These are phyloP conservation scores for Kockovaella imperatae DNA, from an alignment of 768 basidiomycete genomes.

Conservation along the genomic window DNA sequence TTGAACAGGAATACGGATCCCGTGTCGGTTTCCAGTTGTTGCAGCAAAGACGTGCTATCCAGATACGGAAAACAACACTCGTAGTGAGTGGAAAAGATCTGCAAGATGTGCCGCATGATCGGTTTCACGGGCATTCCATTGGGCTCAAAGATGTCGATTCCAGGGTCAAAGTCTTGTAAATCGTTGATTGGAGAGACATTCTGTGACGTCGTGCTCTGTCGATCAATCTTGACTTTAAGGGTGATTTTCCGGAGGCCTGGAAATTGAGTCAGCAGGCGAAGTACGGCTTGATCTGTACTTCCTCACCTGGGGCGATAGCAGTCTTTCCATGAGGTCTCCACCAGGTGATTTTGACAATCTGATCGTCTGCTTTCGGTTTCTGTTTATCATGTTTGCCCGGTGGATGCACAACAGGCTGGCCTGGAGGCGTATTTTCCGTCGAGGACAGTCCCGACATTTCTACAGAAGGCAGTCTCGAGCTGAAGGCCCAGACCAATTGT, in stretches of 20 bases:
- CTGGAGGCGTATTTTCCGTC: constrained; percentile 10
- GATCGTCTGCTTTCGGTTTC: constrained; percentile 5
- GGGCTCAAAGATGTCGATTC: constrained; percentile 11
- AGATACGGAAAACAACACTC: constrained; percentile 30
- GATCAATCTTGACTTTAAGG: constrained; percentile 19
- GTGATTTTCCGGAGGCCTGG: constrained; percentile 23
- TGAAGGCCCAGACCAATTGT: constrained; percentile 16
- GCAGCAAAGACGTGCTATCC: constrained; percentile 4
- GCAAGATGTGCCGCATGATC: constrained; percentile 21
- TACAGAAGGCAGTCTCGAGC: constrained; percentile 13
- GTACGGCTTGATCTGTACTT: too few species aligned
- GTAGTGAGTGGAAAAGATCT: constrained; percentile 24
- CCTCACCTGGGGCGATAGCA: constrained; percentile 15
- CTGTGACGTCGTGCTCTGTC: constrained; percentile 9
- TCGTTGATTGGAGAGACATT: constrained; percentile 7
- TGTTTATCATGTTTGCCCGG: neutral
- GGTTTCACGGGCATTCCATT: constrained; percentile 11
- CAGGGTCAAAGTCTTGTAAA: too few species aligned
- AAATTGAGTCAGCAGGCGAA: neutral
- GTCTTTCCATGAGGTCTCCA: constrained; percentile 31
- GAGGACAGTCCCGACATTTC: too few species aligned
- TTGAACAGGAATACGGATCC: constrained; percentile 20
- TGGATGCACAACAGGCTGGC: constrained; percentile 1
- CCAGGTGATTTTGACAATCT: constrained; percentile 26
- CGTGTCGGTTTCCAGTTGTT: constrained; percentile 12